A percentile compares a stretch with the other conserved stretches of the same genome.
phyloP scores from a whole-genome alignment of 2,329 filamentous ascomycete species.

The Daldinia sp. region DNA sequence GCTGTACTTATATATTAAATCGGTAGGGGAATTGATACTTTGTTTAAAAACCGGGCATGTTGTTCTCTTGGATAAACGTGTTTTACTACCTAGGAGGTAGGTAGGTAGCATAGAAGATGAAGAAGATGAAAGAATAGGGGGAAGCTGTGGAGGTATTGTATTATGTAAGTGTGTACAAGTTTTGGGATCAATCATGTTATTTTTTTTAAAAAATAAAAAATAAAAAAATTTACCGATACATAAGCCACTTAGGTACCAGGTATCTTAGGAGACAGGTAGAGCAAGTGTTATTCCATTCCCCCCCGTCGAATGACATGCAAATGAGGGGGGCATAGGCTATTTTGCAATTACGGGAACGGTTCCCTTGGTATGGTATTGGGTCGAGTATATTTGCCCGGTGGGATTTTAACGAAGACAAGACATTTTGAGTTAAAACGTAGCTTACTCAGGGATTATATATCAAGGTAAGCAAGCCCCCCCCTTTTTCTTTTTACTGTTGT shows the following conservation, averaged over 20 bases:
- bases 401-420: neutral
- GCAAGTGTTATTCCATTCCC: neutral
- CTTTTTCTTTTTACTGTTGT: too few species aligned
- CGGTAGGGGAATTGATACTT: neutral
- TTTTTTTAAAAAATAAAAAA: too few species aligned
- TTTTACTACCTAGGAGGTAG: too few species aligned
- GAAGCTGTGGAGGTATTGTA: too few species aligned
- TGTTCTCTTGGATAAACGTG: neutral
- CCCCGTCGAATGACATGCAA: neutral
- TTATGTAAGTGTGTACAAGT: too few species aligned
- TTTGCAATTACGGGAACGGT: neutral
- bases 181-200: too few species aligned
- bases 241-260: too few species aligned
- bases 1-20: neutral
- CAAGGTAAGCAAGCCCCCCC: neutral
- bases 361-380: neutral
- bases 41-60: neutral
- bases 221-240: too few species aligned
- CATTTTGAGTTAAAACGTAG: neutral
- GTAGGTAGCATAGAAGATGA: neutral
- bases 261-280: neutral
- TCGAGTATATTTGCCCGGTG: neutral
- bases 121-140: too few species aligned
- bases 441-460: neutral
- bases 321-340: neutral